These are phyloP conservation scores for Ramalina intermedia DNA, from an alignment of 495 filamentous ascomycete species.

Conservation along the genomic window DNA sequence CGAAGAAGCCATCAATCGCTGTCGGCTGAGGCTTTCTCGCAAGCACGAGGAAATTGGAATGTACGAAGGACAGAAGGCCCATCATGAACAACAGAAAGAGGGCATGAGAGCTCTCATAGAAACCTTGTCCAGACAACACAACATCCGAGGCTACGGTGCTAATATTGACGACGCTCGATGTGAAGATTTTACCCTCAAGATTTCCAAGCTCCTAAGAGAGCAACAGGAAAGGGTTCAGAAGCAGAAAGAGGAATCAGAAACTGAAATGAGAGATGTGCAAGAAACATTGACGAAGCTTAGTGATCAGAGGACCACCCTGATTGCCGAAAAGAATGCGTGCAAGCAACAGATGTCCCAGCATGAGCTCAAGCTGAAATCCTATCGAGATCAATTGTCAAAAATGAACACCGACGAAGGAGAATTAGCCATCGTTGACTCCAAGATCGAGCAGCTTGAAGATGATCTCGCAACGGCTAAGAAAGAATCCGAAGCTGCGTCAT, in stretches of 20 bases:
- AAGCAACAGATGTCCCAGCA: conserved; percentile 53
- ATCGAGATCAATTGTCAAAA: conserved; percentile 50
- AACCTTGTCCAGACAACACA: conserved; percentile 63
- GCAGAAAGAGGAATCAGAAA: conserved; percentile 54
- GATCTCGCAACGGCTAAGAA: conserved; percentile 46
- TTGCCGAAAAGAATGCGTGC: conserved; percentile 54
- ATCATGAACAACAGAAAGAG: conserved; percentile 65
- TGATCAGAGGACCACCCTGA: conserved; percentile 48
- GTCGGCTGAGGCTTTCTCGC: conserved; percentile 40
- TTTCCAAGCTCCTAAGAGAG: conserved; percentile 60
- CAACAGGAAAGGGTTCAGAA: conserved; percentile 63
- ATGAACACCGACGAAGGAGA: conserved; percentile 75
- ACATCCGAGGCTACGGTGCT: conserved; percentile 69
- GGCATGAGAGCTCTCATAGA: conserved; percentile 57
- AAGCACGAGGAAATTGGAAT: conserved; percentile 78
- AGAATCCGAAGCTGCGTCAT: conserved; percentile 42
- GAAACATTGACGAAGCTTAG: conserved; percentile 52
- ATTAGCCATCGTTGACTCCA: conserved; percentile 57
- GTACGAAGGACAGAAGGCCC: conserved; percentile 70
- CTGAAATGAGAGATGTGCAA: conserved; percentile 53
- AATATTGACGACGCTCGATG: conserved; percentile 62
- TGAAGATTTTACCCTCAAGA: conserved; percentile 58
- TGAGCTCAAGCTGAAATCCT: conserved; percentile 45
- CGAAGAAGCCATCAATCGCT: conserved; percentile 42
- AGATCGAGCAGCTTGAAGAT: conserved; percentile 51